phyloP scores from a whole-genome alignment of 345 rosid species.

The Balakata baccata region DNA sequence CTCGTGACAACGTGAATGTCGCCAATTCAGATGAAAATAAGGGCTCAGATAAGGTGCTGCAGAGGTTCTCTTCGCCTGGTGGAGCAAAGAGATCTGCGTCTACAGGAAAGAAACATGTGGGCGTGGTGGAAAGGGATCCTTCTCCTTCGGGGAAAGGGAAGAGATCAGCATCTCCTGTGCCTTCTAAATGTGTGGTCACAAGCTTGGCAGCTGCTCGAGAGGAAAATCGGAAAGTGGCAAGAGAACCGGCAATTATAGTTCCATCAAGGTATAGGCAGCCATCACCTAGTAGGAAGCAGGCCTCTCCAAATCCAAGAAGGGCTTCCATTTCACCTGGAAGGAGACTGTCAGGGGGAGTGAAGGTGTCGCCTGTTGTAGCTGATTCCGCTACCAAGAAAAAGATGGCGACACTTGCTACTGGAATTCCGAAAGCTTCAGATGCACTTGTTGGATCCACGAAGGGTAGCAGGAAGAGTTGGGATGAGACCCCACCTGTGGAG shows the following conservation, averaged over 20 bases:
- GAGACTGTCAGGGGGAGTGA: conserved; percentile 69
- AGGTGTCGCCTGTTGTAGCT: conserved; percentile 57
- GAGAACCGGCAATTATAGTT: conserved; percentile 82
- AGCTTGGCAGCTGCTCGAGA: conserved; percentile 72
- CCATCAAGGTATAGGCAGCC: conserved; percentile 93
- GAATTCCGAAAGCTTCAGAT: conserved; percentile 67
- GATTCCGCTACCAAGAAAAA: conserved; percentile 84
- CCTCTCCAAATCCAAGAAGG: conserved; percentile 65
- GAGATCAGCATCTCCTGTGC: conserved; percentile 88
- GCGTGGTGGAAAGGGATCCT: conserved; percentile 60
- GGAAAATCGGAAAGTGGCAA: conserved; percentile 60
- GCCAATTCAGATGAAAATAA: conserved; percentile 29
- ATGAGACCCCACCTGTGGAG: conserved; percentile 46
- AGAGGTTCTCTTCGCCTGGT: conserved; percentile 82
- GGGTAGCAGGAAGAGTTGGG: conserved; percentile 64
- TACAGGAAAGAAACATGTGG: conserved; percentile 42
- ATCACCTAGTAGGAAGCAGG: conserved; percentile 78
- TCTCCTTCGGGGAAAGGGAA: conserved; percentile 63
- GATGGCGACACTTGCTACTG: conserved; percentile 57
- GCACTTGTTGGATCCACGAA: conserved; percentile 53
- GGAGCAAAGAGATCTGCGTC: conserved; percentile 58
- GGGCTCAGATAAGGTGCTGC: conserved; percentile 24
- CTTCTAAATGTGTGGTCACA: conserved; percentile 88
- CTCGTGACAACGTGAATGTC: conserved; percentile 29
- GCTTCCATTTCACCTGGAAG: conserved; percentile 79